Conservation (phyloP, 139 green algal species). For the Edaphochlamys debaryana region DNA sequence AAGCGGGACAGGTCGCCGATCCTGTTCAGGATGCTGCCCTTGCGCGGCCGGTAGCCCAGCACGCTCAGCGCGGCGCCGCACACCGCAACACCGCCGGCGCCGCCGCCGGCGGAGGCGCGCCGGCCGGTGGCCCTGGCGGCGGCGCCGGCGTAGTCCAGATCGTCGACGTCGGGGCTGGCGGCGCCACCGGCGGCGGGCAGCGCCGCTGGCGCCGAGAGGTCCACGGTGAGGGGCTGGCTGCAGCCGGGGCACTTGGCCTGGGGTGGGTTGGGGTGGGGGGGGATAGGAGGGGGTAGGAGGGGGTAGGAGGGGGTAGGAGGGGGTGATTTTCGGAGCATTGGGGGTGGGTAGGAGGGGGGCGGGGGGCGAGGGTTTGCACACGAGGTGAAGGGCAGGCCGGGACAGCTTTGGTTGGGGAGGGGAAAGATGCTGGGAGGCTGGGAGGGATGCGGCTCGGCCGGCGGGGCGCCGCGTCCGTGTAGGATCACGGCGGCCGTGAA, state of each 20-base stretch:
- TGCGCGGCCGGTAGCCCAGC: slow-evolving; percentile 44
- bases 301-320: not conserved
- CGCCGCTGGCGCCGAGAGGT: slow-evolving; percentile 61
- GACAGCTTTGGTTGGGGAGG: no score
- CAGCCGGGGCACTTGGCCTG: slow-evolving; percentile 81
- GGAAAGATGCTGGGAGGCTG: no score
- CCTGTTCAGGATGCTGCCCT: slow-evolving; percentile 80
- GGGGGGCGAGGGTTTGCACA: no score
- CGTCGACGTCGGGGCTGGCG: not conserved
- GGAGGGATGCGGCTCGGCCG: no score
- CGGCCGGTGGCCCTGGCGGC: not conserved
- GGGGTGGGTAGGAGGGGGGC: no score
- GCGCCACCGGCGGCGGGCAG: not conserved
- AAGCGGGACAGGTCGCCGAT: slow-evolving; percentile 75
- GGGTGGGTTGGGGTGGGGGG: not conserved
- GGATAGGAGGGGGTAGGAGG: not conserved
- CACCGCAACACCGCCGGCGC: slow-evolving; percentile 2
- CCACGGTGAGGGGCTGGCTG: slow-evolving; percentile 75
- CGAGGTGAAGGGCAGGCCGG: no score
- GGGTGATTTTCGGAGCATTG: no score
- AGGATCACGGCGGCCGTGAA: no score
- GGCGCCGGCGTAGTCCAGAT: not conserved
- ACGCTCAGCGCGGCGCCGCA: slow-evolving; percentile 8
- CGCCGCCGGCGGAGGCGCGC: not conserved
- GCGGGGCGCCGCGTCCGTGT: no score